Conservation (phyloP, 352 stramenopile genomes). For the Thraustotheca clavata region DNA sequence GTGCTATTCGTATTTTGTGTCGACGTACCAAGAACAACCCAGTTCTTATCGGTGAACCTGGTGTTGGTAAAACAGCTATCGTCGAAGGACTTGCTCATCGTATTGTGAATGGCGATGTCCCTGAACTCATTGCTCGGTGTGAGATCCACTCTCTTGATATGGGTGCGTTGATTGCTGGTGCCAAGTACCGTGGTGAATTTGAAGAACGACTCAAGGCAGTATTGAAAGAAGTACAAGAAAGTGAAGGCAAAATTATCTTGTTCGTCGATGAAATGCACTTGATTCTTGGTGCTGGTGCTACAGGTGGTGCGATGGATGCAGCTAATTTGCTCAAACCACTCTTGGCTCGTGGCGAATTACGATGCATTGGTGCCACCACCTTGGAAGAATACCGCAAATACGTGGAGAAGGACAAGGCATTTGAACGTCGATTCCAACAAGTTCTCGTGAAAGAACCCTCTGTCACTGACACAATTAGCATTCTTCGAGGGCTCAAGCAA, state of each 20-base stretch:
- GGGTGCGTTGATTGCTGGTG: constrained; percentile 93
- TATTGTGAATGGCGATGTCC: constrained; percentile 95
- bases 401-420: constrained; percentile 98
- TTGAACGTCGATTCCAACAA: constrained; percentile 97
- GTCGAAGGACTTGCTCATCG: constrained; percentile 94
- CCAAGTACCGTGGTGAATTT: constrained; percentile 98
- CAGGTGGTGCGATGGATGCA: constrained; percentile 92
- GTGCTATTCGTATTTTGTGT: constrained; percentile 93
- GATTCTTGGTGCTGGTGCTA: constrained; percentile 92
- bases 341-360: constrained; percentile 92
- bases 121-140: constrained; percentile 84
- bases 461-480: constrained; percentile 93
- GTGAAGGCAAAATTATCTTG: constrained; percentile 94
- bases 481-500: constrained; percentile 93
- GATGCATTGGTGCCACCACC: constrained; percentile 97
- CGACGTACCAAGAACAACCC: constrained; percentile 98
- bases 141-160: constrained; percentile 94
- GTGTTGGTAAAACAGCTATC: constrained; percentile 96
- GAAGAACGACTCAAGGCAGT: constrained; percentile 96
- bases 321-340: constrained; percentile 98
- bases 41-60: constrained; percentile 92
- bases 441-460: constrained; percentile 92
- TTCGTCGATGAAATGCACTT: constrained; percentile 99
- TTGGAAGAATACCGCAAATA: constrained; percentile 97
- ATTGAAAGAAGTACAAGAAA: constrained; percentile 89